Evolutionary conservation across 805 yeast genomes (phyloP).

Genomic region (Yamadazyma kitorensis): DNA sequence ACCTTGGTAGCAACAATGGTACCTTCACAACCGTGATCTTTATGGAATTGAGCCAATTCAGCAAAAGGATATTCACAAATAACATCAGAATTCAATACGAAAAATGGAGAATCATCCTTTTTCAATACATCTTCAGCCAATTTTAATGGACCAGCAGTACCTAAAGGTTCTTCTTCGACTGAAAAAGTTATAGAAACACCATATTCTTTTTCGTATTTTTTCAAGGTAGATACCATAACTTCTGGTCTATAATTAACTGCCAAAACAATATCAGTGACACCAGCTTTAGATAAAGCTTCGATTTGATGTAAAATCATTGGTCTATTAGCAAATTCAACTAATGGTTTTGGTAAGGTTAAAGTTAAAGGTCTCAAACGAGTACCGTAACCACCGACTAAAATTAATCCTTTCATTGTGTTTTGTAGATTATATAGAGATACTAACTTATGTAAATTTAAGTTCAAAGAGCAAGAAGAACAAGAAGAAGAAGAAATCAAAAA

Average conservation of each 20-base stretch:
- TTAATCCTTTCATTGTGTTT: conserved; percentile 81
- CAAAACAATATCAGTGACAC: conserved; percentile 96
- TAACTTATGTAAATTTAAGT: conserved; percentile 2
- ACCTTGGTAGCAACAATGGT: conserved; percentile 99
- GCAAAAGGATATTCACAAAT: conserved; percentile 97
- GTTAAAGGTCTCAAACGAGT: conserved; percentile 99
- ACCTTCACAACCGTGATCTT: conserved; percentile 94
- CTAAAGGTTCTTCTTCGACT: conserved; percentile 98
- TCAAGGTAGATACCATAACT: conserved; percentile 93
- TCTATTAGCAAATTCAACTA: conserved; percentile 97
- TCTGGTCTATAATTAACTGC: conserved; percentile 99
- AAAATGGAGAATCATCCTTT: conserved; percentile 95
- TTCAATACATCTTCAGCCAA: conserved; percentile 91
- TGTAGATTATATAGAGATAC: too few species aligned
- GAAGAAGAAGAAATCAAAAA: conserved; percentile 3
- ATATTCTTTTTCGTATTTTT: conserved; percentile 91
- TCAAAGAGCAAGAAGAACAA: conserved; percentile 3
- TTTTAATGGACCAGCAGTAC: conserved; percentile 99
- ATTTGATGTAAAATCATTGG: conserved; percentile 99
- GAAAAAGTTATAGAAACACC: conserved; percentile 95
- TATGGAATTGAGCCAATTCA: conserved; percentile 90
- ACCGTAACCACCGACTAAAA: conserved; percentile 99
- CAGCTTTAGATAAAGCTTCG: conserved; percentile 96
- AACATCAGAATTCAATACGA: conserved; percentile 96
- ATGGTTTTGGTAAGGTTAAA: conserved; percentile 90